Base-by-base conservation (phyloP, 345 rosid genomes). In the Ceriops decandra region DNA sequence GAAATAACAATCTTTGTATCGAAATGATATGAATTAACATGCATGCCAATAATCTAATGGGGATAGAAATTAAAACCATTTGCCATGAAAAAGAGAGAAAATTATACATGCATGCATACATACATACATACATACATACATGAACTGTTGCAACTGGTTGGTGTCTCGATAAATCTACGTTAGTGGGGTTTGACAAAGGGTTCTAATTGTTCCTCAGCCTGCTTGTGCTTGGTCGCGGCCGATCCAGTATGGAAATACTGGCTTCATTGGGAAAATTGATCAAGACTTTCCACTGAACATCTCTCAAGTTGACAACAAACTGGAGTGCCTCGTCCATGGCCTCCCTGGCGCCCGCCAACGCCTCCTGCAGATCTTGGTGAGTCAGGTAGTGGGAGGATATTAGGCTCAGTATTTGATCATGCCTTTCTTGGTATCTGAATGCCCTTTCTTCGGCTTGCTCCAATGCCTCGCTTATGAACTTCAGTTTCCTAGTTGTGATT, bases 391-490 rank as follows among this genome's bases (percentile, higher is more conserved):
- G 80, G 6, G 85, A 76, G 70, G 78, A 76, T 33, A 85, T 68
- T 59, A 79, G 85, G 54, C 49, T 71, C 0, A 85, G 82, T 20
- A 89, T 71, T n/a, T 65, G 72, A 62, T 85, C 89, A 22, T 87
- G 90, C 63, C 92, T 80, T 68, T 89, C 89, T 63, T 82, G 84
- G 36, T 67, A 77, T 73, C 81, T 87, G n/a, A 7, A 0, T 8
- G 64, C 72, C 30, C 84, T 85, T 61, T 83, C 85, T 64, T 87
- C 92, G 0, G 89, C 96, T 2, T 32, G 47, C 51, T 71, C 83
- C 69, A 85, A 62, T 30, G 88, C 89, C 57, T 84, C 86, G 5
- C 72, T 80, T 60, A 85, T 68, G 3, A 87, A 60, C 79, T 68
- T 79, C 65, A 87, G 75, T 67, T 75, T 89, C 82, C 85, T 84